Percentiles rank a stretch among this genome's conserved stretches.
Conservation (phyloP, 2,329 filamentous ascomycete genomes). For the Neoscytalidium dimidiatum region DNA sequence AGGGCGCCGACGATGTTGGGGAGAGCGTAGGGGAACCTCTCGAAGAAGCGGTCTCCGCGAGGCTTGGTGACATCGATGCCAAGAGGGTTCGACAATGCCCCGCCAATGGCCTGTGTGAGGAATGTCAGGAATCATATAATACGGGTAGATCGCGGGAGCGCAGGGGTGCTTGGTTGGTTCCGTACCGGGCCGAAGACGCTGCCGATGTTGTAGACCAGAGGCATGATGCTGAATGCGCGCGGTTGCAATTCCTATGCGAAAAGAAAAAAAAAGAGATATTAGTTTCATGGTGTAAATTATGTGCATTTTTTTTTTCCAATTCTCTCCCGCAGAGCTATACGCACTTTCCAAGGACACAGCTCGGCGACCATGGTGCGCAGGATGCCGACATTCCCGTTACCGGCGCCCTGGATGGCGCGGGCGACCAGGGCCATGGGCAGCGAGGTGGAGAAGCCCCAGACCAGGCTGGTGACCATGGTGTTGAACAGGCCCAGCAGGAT, state of each 20-base stretch:
- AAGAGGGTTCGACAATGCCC: constrained; percentile 79
- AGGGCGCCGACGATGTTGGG: constrained; percentile 78
- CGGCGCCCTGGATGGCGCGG: constrained; percentile 75
- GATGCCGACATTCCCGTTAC: constrained; percentile 84
- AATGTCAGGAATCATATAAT: not conserved
- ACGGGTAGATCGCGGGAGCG: not conserved
- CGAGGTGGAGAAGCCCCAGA: constrained; percentile 82
- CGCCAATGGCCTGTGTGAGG: constrained; percentile 63
- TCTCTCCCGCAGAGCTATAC: not conserved
- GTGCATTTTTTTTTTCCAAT: not conserved
- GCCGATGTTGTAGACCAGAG: constrained; percentile 84
- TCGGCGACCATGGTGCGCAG: constrained; percentile 91
- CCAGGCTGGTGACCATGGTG: constrained; percentile 78
- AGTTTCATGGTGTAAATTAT: not conserved
- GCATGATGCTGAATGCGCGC: constrained; percentile 89
- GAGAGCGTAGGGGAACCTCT: constrained; percentile 76
- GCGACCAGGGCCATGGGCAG: constrained; percentile 78
- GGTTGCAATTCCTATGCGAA: constrained; percentile 69
- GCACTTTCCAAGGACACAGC: constrained; percentile 74
- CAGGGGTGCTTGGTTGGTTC: not conserved
- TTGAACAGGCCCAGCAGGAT: constrained; percentile 71
- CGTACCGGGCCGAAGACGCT: constrained; percentile 79
- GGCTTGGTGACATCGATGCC: constrained; percentile 73
- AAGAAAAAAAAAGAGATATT: not conserved
- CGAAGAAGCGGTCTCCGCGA: constrained; percentile 64